These are phyloP conservation scores for Globisporangium nodosum DNA, from an alignment of 352 stramenopile genomes.

Conservation along the genomic window DNA sequence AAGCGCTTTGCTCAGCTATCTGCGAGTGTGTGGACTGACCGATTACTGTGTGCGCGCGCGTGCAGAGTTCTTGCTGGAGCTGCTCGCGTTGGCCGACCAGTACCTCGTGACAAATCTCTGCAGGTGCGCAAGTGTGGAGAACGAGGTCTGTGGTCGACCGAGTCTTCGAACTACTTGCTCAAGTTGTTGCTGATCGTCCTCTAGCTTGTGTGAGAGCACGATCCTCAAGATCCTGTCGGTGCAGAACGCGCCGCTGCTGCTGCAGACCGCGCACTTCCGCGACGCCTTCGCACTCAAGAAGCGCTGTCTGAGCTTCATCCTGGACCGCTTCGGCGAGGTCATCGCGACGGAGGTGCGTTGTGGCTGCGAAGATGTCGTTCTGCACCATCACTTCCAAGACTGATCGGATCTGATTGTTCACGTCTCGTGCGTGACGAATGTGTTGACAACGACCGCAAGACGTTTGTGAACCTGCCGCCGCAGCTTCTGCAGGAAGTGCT, in stretches of 20 bases:
- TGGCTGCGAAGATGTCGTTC: not conserved
- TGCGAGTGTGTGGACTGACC: not conserved
- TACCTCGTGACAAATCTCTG: constrained; percentile 67
- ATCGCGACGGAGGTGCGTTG: constrained; percentile 52
- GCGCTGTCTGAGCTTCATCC: constrained; percentile 74
- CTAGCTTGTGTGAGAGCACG: constrained; percentile 68
- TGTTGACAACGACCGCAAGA: constrained; percentile 14
- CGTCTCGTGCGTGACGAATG: not conserved
- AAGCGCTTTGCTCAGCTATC: not conserved
- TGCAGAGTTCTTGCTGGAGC: constrained; percentile 74
- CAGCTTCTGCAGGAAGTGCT: constrained; percentile 72
- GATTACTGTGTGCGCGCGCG: not conserved
- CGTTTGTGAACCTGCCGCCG: constrained; percentile 56
- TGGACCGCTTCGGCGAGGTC: constrained; percentile 76
- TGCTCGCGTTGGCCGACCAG: constrained; percentile 81
- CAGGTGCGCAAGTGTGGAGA: constrained; percentile 21
- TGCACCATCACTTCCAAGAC: not conserved
- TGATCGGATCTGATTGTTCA: not conserved
- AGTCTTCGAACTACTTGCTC: not conserved
- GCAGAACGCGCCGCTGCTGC: constrained; percentile 70
- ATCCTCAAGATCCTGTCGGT: constrained; percentile 66
- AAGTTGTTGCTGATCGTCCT: not conserved
- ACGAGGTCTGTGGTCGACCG: too few species aligned
- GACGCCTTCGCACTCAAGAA: constrained; percentile 71
- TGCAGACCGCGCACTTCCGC: constrained; percentile 69